A percentile compares a stretch with the other conserved stretches of the same genome.
phyloP scores from a whole-genome alignment of 1,284 basidiomycete species.

The Ceratobasidium papillatum region DNA sequence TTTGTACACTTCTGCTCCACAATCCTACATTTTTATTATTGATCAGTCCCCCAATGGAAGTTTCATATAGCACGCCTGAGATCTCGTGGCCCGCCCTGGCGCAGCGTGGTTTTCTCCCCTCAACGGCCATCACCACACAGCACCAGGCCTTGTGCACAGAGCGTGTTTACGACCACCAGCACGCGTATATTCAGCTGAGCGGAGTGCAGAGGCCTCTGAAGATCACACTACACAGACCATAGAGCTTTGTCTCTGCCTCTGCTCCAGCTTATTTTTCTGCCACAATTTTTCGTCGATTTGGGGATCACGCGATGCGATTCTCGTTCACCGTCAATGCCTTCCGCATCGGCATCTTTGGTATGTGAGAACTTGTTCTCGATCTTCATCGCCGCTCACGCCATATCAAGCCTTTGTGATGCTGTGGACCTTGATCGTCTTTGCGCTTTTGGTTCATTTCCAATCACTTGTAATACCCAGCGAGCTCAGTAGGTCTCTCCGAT shows the following conservation, averaged over 20 bases:
- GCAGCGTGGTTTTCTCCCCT: slow-evolving; percentile 41
- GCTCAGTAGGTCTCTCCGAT: slow-evolving; percentile 17
- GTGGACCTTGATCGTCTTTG: slow-evolving; percentile 44
- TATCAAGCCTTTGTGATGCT: slow-evolving; percentile 41
- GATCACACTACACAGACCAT: slow-evolving; percentile 15
- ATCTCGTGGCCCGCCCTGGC: slow-evolving; percentile 40
- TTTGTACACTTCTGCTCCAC: slow-evolving; percentile 29
- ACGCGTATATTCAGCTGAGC: slow-evolving; percentile 36
- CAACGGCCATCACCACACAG: slow-evolving; percentile 34
- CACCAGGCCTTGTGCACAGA: slow-evolving; percentile 37
- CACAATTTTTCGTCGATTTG: slow-evolving; percentile 28
- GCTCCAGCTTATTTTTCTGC: slow-evolving; percentile 16
- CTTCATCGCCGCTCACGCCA: neutral
- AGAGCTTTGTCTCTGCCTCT: slow-evolving; percentile 19
- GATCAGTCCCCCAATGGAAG: slow-evolving; percentile 21
- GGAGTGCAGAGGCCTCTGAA: slow-evolving; percentile 11
- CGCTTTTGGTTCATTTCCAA: slow-evolving; percentile 43
- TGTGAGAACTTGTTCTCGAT: neutral
- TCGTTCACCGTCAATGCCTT: slow-evolving; percentile 39
- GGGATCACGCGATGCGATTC: slow-evolving; percentile 19
- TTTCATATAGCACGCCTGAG: slow-evolving; percentile 31
- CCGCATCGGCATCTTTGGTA: slow-evolving; percentile 24
- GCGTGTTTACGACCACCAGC: slow-evolving; percentile 23
- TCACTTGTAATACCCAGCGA: slow-evolving; percentile 39
- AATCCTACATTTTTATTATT: slow-evolving; percentile 21